Evolutionary conservation across 495 filamentous ascomycete species (phyloP), one percentile per base, ranked within the genome.

Genomic region (Cladorrhinum samala): DNA sequence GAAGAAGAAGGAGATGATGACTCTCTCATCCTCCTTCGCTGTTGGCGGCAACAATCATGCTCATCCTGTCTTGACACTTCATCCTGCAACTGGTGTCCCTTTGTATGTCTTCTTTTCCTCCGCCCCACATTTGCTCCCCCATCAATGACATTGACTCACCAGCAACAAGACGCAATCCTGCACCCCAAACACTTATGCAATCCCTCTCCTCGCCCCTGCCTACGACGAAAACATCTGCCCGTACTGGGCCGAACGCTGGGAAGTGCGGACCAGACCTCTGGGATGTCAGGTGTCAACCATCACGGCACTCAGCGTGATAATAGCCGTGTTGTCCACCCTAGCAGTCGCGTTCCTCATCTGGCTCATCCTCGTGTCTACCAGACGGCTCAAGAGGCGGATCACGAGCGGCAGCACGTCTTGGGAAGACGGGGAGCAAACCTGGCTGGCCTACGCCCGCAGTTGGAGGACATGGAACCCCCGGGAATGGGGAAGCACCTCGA

Each of bases 221-320:
- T 66, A 56, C 46, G 60, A 78, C 46, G 57, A 66, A 11, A 56
- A 73, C 38, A 60, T 75, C 48, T 80, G 77, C 43, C 77, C 78
- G 23, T 62, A 74, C 46, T 66, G 67, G 61, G 59, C 70, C 1
- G 78, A 80, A 60, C 59, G 72, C 27, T 80, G 74, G 71, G 77
- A 80, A 57, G 56, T 81, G 13, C 71, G 77, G 19, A 70, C 77
- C 7, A 63, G 62, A 17, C 66, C 68, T 13, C 61, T 82, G 2
- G 72, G 74, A 4, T 79, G 77, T 53, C 58, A 72, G 23, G 74
- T 79, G 0, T 79, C 76, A n/a, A 78, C 75, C 14, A 70, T 78
- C 40, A 81, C 75, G 7, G 66, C 64, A 13, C 59, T 79, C 18
- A 72, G 70, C 0, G 64, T 65, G 38, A 45, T 76, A n/a, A 59